Base-by-base conservation (phyloP, 768 basidiomycete genomes). In the Leccinum pellstonianum region DNA sequence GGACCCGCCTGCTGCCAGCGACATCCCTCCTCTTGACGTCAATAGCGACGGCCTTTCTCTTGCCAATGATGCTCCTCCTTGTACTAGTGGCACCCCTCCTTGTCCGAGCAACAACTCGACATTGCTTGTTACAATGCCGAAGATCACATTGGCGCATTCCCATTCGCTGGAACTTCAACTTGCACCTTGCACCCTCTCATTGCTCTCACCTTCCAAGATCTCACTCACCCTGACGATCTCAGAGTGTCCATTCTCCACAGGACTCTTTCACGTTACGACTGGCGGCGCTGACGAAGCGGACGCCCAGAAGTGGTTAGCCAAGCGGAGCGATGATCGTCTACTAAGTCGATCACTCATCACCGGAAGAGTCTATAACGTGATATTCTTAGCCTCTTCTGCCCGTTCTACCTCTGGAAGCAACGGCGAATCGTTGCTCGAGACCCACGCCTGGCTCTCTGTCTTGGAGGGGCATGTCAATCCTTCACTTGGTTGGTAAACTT, bases 301-400 rank as follows among this genome's bases (percentile, higher is more conserved):
- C 11, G 25, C 47, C 11, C 57, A 62, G 10, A 46, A 19, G 25
- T 25, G 25, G 25, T 25, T 25, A 25, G 25, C 25, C 4, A 25
- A 25, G 25, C 25, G 4, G 25, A 4, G 25, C 25, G 3, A 1
- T 25, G 25, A 25, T 4, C 3, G 10, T 48, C 25, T 60, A 33
- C 25, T 69, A 8, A 48, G 48, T 49, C 59, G 17, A 48, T 67
- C 59, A 21, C 62, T 70, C 10, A 15, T 54, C 10, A 68, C 59
- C 4, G 67, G 67, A 35, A 65, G 43, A 19, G 52, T 60, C 17
- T 60, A 59, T 23, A 63, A 65, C 19, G 56, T 67, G n/a, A 64
- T 55, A 14, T 68, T 70, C 61, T 21, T 70, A 54, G 21, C 65
- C 29, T 21, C 2, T 23, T 50, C 58, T 59, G 41, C 2, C 21